These are phyloP conservation scores for Salix dunnii DNA, from an alignment of 345 rosid species.

Conservation along the genomic window DNA sequence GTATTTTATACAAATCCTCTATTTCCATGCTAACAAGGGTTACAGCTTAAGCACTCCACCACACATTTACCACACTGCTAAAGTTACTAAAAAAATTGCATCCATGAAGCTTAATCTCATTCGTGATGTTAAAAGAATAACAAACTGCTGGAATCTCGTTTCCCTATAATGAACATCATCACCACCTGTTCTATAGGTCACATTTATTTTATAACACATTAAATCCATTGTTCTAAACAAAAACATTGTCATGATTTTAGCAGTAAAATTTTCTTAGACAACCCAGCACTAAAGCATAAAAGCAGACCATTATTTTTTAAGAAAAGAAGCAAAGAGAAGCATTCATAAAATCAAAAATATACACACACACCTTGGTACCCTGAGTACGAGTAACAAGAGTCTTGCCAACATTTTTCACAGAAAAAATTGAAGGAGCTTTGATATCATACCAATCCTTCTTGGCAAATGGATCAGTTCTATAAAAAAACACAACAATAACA, in stretches of 20 bases:
- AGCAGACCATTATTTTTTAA: background rate
- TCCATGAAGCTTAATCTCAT: background rate
- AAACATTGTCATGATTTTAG: background rate
- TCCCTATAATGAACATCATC: background rate
- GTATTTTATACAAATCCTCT: too few species aligned
- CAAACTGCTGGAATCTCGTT: background rate
- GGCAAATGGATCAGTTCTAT: slow-evolving; percentile 81
- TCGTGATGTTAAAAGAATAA: background rate
- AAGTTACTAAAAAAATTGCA: background rate
- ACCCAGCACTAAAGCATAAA: background rate
- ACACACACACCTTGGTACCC: slow-evolving; percentile 76
- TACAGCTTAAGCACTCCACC: background rate
- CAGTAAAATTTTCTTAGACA: background rate
- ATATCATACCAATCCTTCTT: slow-evolving; percentile 99
- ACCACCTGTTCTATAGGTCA: background rate
- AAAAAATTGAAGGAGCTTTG: slow-evolving; percentile 84
- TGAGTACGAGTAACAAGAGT: slow-evolving; percentile 91
- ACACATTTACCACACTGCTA: background rate
- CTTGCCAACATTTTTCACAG: slow-evolving; percentile 65
- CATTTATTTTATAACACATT: background rate
- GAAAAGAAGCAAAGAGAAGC: background rate
- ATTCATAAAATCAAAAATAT: background rate
- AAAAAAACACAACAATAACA: background rate
- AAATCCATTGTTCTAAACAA: background rate
- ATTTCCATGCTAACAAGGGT: background rate